Percentiles rank a stretch among this genome's conserved stretches.
Evolutionary conservation across 1,284 basidiomycete species (phyloP).

Genomic region (Apiotrichum porosum): DNA sequence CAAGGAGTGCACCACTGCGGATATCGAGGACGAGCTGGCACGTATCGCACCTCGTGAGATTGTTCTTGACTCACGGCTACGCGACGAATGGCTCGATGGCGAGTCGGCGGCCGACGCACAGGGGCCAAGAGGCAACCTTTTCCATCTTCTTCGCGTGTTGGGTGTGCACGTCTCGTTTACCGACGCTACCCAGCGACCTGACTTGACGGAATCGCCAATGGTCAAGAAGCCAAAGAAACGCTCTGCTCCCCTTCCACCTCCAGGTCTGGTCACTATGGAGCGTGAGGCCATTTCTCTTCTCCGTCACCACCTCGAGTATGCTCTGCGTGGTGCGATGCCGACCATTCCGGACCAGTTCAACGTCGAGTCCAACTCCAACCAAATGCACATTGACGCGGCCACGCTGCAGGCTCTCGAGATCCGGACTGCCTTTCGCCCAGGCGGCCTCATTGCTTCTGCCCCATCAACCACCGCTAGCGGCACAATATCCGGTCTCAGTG

Average conservation of each 20-base stretch:
- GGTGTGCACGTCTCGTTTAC: constrained; percentile 42
- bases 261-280: background rate
- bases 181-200: constrained; percentile 2
- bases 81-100: constrained; percentile 25
- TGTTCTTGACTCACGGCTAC: constrained; percentile 59
- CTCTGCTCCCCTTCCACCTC: constrained; percentile 3
- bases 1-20: constrained; percentile 56
- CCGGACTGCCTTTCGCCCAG: constrained; percentile 68
- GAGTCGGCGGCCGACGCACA: background rate
- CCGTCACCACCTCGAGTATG: constrained; percentile 63
- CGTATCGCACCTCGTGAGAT: constrained; percentile 78
- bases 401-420: constrained; percentile 87
- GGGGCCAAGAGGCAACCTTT: background rate
- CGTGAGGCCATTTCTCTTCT: constrained; percentile 60
- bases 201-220: no score
- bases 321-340: constrained; percentile 77
- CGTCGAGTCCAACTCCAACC: constrained; percentile 56
- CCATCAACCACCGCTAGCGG: background rate
- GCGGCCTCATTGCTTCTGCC: constrained; percentile 52
- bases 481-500: constrained; percentile 7
- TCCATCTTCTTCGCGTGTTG: constrained; percentile 26
- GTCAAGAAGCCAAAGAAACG: background rate
- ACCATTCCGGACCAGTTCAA: constrained; percentile 56
- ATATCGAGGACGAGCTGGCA: constrained; percentile 74
- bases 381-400: constrained; percentile 86